Conservation (phyloP, 2,329 filamentous ascomycete genomes). For the Alternaria gansuensis region DNA sequence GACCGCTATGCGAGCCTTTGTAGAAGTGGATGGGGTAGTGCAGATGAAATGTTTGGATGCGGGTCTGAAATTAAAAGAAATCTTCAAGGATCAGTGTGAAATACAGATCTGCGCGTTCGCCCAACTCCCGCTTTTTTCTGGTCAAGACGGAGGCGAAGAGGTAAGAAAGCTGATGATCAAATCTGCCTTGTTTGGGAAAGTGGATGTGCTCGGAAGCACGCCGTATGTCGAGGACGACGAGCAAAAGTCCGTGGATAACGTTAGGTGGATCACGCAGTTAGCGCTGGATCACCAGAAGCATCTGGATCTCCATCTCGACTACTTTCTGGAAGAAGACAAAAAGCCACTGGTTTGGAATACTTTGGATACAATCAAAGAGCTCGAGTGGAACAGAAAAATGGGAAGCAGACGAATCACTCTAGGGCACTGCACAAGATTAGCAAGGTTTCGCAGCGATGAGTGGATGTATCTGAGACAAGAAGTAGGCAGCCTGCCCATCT, state of each 20-base stretch:
- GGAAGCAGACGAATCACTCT: slow-evolving; percentile 55
- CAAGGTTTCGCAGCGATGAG: slow-evolving; percentile 61
- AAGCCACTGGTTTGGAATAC: slow-evolving; percentile 65
- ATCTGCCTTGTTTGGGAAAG: slow-evolving; percentile 54
- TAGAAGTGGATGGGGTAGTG: slow-evolving; percentile 73
- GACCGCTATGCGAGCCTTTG: slow-evolving; percentile 74
- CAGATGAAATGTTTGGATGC: slow-evolving; percentile 65
- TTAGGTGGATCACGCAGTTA: slow-evolving; percentile 68
- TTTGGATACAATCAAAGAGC: slow-evolving; percentile 60
- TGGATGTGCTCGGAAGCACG: slow-evolving; percentile 72
- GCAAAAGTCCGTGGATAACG: slow-evolving; percentile 63
- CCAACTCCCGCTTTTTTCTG: slow-evolving; percentile 72
- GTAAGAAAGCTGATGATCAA: slow-evolving; percentile 62
- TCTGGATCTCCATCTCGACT: slow-evolving; percentile 77
- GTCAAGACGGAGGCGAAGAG: slow-evolving; percentile 57
- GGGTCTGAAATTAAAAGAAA: slow-evolving; percentile 65
- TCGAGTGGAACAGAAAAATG: slow-evolving; percentile 58
- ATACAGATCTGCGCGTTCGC: slow-evolving; percentile 77
- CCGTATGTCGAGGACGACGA: slow-evolving; percentile 71
- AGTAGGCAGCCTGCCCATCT: slow-evolving; percentile 66
- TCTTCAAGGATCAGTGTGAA: slow-evolving; percentile 63
- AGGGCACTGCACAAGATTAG: slow-evolving; percentile 74
- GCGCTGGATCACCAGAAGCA: slow-evolving; percentile 64
- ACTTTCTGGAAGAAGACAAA: slow-evolving; percentile 65
- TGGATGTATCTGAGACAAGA: slow-evolving; percentile 60